Conservation (phyloP, 371 early-diverging fungal species). For the Umbelopsis sp. region DNA sequence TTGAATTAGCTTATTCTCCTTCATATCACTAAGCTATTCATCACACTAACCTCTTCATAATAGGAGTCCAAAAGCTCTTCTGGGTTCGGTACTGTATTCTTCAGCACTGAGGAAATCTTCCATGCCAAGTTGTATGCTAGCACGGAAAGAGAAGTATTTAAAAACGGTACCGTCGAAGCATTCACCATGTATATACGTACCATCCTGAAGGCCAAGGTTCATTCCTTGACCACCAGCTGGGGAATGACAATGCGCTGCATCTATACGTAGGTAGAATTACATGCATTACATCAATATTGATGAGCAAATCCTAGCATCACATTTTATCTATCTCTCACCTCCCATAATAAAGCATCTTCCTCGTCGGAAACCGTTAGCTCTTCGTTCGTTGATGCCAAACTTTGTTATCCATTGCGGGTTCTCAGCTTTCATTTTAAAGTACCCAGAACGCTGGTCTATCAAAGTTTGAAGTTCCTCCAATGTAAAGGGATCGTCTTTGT, state of each 20-base stretch:
- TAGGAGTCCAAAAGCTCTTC: background rate
- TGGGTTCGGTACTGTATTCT: background rate
- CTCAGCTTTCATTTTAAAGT: conserved; percentile 20
- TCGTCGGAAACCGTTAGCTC: conserved; percentile 41
- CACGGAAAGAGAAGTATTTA: background rate
- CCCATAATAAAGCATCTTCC: conserved; percentile 41
- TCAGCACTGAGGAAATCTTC: background rate
- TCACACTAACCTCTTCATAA: background rate
- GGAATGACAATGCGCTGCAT: conserved; percentile 13
- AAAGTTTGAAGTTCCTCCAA: conserved; percentile 23
- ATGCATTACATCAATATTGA: background rate
- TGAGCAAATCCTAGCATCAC: background rate
- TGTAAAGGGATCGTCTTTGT: background rate
- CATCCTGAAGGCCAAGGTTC: conserved; percentile 8
- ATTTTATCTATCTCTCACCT: conserved; percentile 25
- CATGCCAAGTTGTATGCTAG: conserved; percentile 4
- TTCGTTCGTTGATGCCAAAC: conserved; percentile 48
- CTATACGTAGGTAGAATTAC: background rate
- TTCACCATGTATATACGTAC: background rate
- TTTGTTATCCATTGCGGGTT: conserved; percentile 28
- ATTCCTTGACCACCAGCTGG: conserved; percentile 9
- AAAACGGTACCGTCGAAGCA: too few species aligned
- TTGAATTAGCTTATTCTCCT: background rate
- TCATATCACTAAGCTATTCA: too few species aligned
- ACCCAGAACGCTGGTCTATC: conserved; percentile 19